Conservation (phyloP, 768 basidiomycete genomes). For the Kwoniella sp. region DNA sequence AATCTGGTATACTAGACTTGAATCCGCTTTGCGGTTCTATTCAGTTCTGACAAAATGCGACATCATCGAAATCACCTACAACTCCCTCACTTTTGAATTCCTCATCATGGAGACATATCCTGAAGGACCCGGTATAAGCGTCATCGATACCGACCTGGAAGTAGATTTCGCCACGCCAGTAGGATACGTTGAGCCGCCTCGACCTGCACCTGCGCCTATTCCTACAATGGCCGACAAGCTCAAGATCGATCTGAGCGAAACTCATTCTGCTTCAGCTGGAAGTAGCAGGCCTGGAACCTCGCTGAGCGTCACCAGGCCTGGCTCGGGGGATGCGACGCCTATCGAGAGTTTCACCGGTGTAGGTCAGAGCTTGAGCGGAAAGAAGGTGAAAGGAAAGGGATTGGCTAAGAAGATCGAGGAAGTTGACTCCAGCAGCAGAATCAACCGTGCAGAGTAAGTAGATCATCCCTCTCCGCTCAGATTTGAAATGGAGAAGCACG, state of each 20-base stretch:
- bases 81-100: constrained; percentile 89
- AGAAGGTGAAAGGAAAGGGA: constrained; percentile 94
- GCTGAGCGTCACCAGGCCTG: constrained; percentile 12
- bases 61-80: constrained; percentile 97
- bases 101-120: constrained; percentile 88
- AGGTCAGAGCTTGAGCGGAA: constrained; percentile 84
- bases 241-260: constrained; percentile 74
- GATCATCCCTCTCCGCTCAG: background rate
- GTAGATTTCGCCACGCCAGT: constrained; percentile 91
- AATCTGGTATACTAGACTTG: constrained; percentile 64
- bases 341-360: constrained; percentile 91
- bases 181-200: constrained; percentile 86
- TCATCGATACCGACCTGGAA: constrained; percentile 94
- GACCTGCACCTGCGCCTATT: constrained; percentile 75
- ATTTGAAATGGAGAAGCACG: too few species aligned
- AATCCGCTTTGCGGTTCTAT: constrained; percentile 92
- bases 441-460: constrained; percentile 84
- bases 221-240: constrained; percentile 95
- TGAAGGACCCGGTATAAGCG: constrained; percentile 80
- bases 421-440: constrained; percentile 78
- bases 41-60: constrained; percentile 89
- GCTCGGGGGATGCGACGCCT: constrained; percentile 27
- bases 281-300: constrained; percentile 75
- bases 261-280: constrained; percentile 67
- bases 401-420: constrained; percentile 78